Evolutionary conservation across 2,329 filamentous ascomycete genomes (phyloP).

Genomic region (Fusarium sp.): DNA sequence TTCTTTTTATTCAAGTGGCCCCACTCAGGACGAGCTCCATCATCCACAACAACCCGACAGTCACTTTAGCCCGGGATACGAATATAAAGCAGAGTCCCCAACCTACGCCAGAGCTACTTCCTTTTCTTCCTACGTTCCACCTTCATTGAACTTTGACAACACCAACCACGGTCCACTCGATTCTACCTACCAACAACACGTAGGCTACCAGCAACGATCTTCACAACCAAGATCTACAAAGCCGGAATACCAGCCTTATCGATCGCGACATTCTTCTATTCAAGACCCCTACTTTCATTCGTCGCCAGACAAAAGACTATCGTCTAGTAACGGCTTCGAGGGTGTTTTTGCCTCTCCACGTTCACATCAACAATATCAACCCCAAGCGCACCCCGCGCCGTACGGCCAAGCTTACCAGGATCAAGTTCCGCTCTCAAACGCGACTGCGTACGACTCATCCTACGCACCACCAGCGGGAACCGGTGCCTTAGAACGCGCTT

Average conservation of each 20-base stretch:
- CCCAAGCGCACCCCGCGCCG: slow-evolving; percentile 17
- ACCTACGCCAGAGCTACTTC: slow-evolving; percentile 42
- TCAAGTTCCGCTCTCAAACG: slow-evolving; percentile 16
- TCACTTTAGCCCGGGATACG: slow-evolving; percentile 45
- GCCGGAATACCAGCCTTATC: slow-evolving; percentile 40
- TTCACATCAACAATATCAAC: slow-evolving; percentile 30
- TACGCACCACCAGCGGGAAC: slow-evolving; percentile 20
- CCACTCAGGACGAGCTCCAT: slow-evolving; percentile 50
- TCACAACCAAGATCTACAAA: slow-evolving; percentile 29
- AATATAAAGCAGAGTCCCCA: slow-evolving; percentile 50
- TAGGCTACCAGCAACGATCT: slow-evolving; percentile 42
- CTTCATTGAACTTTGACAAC: slow-evolving; percentile 40
- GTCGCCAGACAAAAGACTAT: slow-evolving; percentile 6
- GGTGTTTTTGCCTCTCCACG: slow-evolving; percentile 10
- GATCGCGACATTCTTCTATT: slow-evolving; percentile 26
- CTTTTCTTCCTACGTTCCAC: slow-evolving; percentile 42
- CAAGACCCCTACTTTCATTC: slow-evolving; percentile 35
- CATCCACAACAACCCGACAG: slow-evolving; percentile 48
- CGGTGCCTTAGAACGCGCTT: slow-evolving; percentile 7
- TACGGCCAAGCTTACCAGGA: slow-evolving; percentile 29
- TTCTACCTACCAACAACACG: slow-evolving; percentile 41
- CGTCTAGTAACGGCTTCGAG: slow-evolving; percentile 20
- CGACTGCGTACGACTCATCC: slow-evolving; percentile 29
- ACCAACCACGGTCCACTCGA: slow-evolving; percentile 25
- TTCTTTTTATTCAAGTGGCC: slow-evolving; percentile 60